Base-by-base conservation (phyloP, 495 filamentous ascomycete genomes). In the Annulohypoxylon nitens region DNA sequence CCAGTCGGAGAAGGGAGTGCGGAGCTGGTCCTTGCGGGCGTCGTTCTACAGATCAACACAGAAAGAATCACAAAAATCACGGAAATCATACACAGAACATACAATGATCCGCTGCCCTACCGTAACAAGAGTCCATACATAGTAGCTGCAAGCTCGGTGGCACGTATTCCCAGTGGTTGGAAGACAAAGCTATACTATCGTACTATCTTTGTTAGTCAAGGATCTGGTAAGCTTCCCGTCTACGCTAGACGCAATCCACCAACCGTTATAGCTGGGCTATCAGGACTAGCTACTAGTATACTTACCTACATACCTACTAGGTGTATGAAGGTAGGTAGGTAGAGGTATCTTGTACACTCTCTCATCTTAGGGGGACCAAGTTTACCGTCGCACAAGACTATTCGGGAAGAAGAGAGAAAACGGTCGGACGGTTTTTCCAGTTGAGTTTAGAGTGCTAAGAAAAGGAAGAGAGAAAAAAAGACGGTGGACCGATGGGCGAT, bases 141-240 rank as follows among this genome's bases (percentile, higher is more conserved):
- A 47, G 43, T 20, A 54, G 70, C 71, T 74, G 62, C 71, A 67
- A 61, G 67, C 30, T 41, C 45, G 47, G 63, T 64, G 72, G 72
- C 64, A 71, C 72, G 62, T 61, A 67, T 75, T 61, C 72, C 72
- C 51, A 71, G 67, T 75, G 72, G 72, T 54, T 67, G 50, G 72
- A 54, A 33, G 39, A 67, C 50, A 54, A 58, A 66, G 20, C 51
- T 69, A 69, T 66, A 51, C 23, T 20, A 47, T 47, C 43, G 43
- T 47, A 47, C 43, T 62, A 61, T 69, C 62, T 61, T 30, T 18
- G 41, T 58, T 63, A 70, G 53, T 69, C 61, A 64, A 36, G 64
- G 64, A 65, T 64, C 70, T 73, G 64, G 69, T 67, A 73, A 67
- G 64, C 64, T 69, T 60, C 54, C 58, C 47, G 33, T 36, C 37